phyloP scores from a whole-genome alignment of 257 asterid species.

The Orobanche coerulescens region DNA sequence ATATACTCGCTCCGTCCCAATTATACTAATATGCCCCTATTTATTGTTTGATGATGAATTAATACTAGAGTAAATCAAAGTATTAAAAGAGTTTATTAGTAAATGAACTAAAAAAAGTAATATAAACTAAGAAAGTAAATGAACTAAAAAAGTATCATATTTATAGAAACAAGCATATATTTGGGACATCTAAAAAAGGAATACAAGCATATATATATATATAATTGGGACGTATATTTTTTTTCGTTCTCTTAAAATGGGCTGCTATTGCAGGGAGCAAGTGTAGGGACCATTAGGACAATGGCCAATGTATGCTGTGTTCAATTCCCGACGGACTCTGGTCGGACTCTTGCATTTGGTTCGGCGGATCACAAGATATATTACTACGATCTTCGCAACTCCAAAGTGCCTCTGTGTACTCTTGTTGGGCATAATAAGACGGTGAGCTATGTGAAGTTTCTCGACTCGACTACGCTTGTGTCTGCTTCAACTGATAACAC shows the following conservation, averaged over 20 bases:
- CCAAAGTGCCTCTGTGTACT: constrained; percentile 79
- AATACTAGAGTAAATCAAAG: too few relatives aligned
- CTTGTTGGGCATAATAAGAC: constrained; percentile 87
- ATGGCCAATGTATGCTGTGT: constrained; percentile 98
- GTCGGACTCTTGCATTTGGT: constrained; percentile 90
- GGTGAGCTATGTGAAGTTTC: constrained; percentile 89
- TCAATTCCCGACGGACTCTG: constrained; percentile 77
- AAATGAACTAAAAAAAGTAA: too few relatives aligned
- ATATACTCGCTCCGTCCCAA: too few relatives aligned
- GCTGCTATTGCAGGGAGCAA: constrained; percentile 81
- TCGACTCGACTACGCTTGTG: constrained; percentile 81
- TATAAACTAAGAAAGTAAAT: too few relatives aligned
- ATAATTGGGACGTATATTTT: too few relatives aligned
- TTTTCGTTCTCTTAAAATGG: constrained; percentile 46
- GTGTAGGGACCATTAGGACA: constrained; percentile 75
- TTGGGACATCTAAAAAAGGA: too few relatives aligned
- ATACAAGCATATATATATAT: too few relatives aligned
- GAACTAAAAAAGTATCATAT: too few relatives aligned
- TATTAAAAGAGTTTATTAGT: too few relatives aligned
- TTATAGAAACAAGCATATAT: too few relatives aligned
- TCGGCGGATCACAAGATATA: constrained; percentile 94
- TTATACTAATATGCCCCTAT: too few relatives aligned
- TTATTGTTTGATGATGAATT: too few relatives aligned
- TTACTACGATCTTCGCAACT: constrained; percentile 87
- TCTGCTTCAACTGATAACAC: constrained; percentile 96